These are phyloP conservation scores for Yamadazyma sp. DNA, from an alignment of 1,139 yeast genomes.

Conservation along the genomic window DNA sequence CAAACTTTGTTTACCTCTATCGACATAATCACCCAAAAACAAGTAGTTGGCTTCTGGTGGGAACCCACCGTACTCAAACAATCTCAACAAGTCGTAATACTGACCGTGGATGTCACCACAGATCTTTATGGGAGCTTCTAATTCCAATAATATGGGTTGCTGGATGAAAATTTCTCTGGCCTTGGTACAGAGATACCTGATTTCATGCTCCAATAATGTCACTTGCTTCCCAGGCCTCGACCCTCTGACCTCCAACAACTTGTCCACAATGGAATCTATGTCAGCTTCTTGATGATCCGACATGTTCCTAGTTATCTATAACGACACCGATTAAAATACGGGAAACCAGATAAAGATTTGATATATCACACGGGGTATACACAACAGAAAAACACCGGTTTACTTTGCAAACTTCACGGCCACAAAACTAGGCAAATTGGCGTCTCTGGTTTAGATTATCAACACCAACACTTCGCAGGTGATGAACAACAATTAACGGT, in stretches of 20 bases:
- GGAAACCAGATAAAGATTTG: not conserved
- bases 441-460: not conserved
- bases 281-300: conserved; percentile 84
- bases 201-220: conserved; percentile 88
- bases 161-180: conserved; percentile 97
- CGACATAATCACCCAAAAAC: conserved; percentile 95
- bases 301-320: conserved; percentile 17
- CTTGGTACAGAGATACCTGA: conserved; percentile 92
- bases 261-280: conserved; percentile 94
- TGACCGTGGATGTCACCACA: conserved; percentile 98
- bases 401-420: not conserved
- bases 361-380: conserved; percentile 1
- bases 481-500: not conserved
- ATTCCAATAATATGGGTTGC: conserved; percentile 91
- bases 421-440: not conserved
- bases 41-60: conserved; percentile 98
- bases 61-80: conserved; percentile 97
- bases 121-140: conserved; percentile 95
- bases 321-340: not conserved
- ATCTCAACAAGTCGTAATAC: conserved; percentile 89
- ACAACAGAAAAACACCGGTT: not conserved
- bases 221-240: conserved; percentile 98
- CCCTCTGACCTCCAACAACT: conserved; percentile 95
- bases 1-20: conserved; percentile 94
- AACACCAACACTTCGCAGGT: not conserved